Percentiles rank a stretch among this genome's conserved stretches.
These are phyloP conservation scores for Lactifluus volemus DNA, from an alignment of 768 basidiomycete genomes.

Conservation along the genomic window DNA sequence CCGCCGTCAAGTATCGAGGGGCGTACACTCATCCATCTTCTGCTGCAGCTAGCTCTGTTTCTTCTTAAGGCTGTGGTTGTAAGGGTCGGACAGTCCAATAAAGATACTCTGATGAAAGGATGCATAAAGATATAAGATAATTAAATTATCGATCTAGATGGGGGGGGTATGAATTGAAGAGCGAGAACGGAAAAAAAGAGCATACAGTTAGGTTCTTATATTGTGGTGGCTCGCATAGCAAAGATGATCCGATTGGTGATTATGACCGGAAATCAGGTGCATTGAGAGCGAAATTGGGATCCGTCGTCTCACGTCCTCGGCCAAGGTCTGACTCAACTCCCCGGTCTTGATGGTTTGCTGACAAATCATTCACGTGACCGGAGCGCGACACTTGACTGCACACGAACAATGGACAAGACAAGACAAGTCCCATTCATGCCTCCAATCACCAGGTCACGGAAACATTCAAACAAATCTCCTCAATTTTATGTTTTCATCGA, in stretches of 20 bases:
- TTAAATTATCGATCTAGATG: background rate
- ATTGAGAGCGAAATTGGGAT: background rate
- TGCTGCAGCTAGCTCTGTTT: background rate
- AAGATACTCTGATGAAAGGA: background rate
- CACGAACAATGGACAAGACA: too few relatives aligned
- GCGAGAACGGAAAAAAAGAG: background rate
- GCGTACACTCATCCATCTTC: conserved; percentile 41
- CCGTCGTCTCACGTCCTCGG: too few relatives aligned
- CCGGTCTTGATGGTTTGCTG: too few relatives aligned
- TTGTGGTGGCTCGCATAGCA: background rate
- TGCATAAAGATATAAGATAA: conserved; percentile 2
- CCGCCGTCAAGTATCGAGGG: conserved; percentile 24
- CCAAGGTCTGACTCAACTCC: too few relatives aligned
- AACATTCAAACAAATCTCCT: background rate
- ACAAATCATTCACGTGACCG: background rate
- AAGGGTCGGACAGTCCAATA: background rate
- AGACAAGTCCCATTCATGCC: background rate
- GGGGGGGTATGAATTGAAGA: too few relatives aligned
- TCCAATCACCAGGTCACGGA: conserved; percentile 3
- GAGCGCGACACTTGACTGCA: too few relatives aligned
- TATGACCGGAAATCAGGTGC: background rate
- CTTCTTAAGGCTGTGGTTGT: background rate
- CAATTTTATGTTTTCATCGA: conserved; percentile 17
- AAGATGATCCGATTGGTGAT: conserved; percentile 7
- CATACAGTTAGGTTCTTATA: conserved; percentile 1